Percentiles rank a stretch among this genome's conserved stretches.
These are phyloP conservation scores for Luvunga scandens DNA, from an alignment of 345 rosid species.

Conservation along the genomic window DNA sequence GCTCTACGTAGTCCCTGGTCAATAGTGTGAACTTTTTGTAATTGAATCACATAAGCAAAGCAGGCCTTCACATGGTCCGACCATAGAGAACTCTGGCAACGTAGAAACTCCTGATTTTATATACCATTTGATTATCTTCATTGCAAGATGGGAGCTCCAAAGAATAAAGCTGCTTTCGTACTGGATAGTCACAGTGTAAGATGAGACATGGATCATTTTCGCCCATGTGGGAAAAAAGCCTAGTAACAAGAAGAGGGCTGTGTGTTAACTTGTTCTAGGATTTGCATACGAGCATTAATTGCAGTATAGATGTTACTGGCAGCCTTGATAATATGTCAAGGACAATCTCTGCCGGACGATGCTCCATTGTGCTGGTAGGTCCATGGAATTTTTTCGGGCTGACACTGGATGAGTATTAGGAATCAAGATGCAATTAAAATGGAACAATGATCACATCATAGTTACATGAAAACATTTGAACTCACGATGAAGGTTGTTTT, in stretches of 20 bases:
- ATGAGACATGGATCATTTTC: slow-evolving; percentile 34
- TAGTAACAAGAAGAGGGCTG: slow-evolving; percentile 26
- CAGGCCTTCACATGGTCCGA: slow-evolving; percentile 47
- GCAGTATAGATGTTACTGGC: slow-evolving; percentile 34
- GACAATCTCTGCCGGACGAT: slow-evolving; percentile 29
- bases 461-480: too few species aligned
- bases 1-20: slow-evolving; percentile 20
- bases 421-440: too few species aligned
- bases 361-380: slow-evolving; percentile 12
- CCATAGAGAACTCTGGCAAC: slow-evolving; percentile 39
- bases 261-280: neutral
- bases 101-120: slow-evolving; percentile 2
- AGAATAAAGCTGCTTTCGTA: slow-evolving; percentile 36
- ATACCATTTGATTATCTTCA: slow-evolving; percentile 6
- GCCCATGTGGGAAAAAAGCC: slow-evolving; percentile 7
- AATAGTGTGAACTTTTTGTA: slow-evolving; percentile 19
- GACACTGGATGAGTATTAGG: too few species aligned
- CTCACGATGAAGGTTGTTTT: too few species aligned
- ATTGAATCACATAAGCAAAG: slow-evolving; percentile 35
- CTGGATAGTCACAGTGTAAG: slow-evolving; percentile 39
- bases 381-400: too few species aligned
- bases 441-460: too few species aligned
- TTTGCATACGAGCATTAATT: slow-evolving; percentile 37
- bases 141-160: slow-evolving; percentile 24
- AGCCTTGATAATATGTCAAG: slow-evolving; percentile 35